Evolutionary conservation across 1,284 basidiomycete genomes (phyloP), one percentile per base, ranked within the genome.

Genomic region (Papiliotrema nemorosa): DNA sequence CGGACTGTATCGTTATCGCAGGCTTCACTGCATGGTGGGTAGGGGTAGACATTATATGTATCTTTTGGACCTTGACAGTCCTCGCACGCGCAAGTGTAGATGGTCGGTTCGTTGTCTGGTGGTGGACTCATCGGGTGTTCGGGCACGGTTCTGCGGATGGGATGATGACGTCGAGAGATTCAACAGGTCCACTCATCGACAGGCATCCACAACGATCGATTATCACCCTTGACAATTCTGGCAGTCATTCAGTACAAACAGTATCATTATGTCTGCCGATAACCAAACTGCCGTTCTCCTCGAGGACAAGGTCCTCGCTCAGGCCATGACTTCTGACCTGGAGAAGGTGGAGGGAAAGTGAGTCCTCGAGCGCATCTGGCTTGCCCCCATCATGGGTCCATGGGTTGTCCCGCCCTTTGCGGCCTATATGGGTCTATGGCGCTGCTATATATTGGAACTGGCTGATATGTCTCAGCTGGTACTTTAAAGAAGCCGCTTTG

Each of bases 341-440:
- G 49, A 54, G 29, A 55, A 62, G 20, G 67, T 71, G 44, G 69
- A 71, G 55, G 63, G 63, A 20, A 67, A 69, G 69, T 71, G 50
- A 59, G 69, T 66, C 6, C 7, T 16, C 9, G 39, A 24, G 25
- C n/a, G 31, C 10, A 10, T 33, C 31, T n/a, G 16, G 31, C 35
- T 37, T 37, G 35, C n/a, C 35, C 35, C 35, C 9, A 6, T 37
- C 9, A 31, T n/a, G 10, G 14, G 10, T 37, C 7, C n/a, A 9
- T 18, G 7, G 29, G 14, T 14, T 31, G 9, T 31, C 7, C 29
- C 7, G 9, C 29, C 7, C 7, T 7, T 31, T 31, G 34, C 9
- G n/a, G 22, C n/a, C 26, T 44, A 22, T 24, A n/a, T 13, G 26
- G 13, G 12, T 5, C 2, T 3, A 18, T n/a, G 31, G 20, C 25